A percentile compares a stretch with the other conserved stretches of the same genome.
phyloP scores from a whole-genome alignment of 495 filamentous ascomycete genomes.

The Hyaloscypha finlandica region DNA sequence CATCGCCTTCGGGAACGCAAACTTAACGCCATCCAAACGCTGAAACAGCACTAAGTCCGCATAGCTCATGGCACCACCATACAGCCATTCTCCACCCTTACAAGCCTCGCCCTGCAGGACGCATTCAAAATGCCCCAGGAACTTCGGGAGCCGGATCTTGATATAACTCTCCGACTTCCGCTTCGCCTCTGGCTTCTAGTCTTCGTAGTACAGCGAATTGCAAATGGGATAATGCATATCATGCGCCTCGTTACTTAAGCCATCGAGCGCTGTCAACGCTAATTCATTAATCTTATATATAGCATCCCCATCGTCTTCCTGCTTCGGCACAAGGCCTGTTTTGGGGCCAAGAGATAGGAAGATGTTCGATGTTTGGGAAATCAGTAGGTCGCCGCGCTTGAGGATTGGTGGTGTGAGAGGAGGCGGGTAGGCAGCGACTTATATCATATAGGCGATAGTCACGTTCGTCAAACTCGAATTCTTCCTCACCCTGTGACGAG shows the following conservation, averaged over 20 bases:
- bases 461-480: too few relatives aligned
- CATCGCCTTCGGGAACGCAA: slow-evolving; percentile 65
- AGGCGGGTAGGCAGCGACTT: too few relatives aligned
- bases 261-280: slow-evolving; percentile 65
- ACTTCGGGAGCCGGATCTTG: slow-evolving; percentile 62
- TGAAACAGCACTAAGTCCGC: slow-evolving; percentile 72
- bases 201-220: slow-evolving; percentile 59
- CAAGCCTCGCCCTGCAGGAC: slow-evolving; percentile 54
- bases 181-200: slow-evolving; percentile 62
- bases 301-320: slow-evolving; percentile 26
- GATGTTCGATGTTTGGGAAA: slow-evolving; percentile 67
- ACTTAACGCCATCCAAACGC: slow-evolving; percentile 52
- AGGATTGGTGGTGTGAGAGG: slow-evolving; percentile 61
- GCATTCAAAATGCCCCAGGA: slow-evolving; percentile 63
- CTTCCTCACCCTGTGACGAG: too few relatives aligned
- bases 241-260: slow-evolving; percentile 63
- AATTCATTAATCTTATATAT: slow-evolving; percentile 55
- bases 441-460: too few relatives aligned
- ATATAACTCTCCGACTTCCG: slow-evolving; percentile 53
- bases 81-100: slow-evolving; percentile 18
- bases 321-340: slow-evolving; percentile 49
- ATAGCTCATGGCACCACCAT: slow-evolving; percentile 51
- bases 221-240: slow-evolving; percentile 68
- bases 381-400: slow-evolving; percentile 55
- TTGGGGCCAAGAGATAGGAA: slow-evolving; percentile 59